Conservation (phyloP, 2,329 filamentous ascomycete species). For the Trichoderma oligosporum region DNA sequence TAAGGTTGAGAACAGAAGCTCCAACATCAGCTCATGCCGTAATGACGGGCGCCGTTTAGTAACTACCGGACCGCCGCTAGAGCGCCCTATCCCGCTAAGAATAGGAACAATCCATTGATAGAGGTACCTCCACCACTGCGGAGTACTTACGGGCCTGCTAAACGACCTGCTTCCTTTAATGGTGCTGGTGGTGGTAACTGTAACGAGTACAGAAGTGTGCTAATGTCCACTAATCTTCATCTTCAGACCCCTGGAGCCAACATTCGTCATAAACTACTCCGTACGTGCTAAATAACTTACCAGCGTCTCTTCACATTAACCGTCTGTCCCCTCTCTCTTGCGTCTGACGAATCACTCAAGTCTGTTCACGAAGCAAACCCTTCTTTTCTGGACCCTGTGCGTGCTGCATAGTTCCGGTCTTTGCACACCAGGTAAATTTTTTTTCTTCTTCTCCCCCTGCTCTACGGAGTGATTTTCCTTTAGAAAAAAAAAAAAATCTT, state of each 20-base stretch:
- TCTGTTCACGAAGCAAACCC: background rate
- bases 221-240: background rate
- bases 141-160: too few species aligned
- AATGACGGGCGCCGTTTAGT: constrained; percentile 2
- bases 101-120: background rate
- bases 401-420: constrained; percentile 14
- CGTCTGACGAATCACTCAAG: constrained; percentile 16
- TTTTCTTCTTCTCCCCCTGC: background rate
- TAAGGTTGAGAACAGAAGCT: background rate
- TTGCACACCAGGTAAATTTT: constrained; percentile 13
- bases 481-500: background rate
- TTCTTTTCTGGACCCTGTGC: constrained; percentile 16
- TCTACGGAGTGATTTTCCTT: background rate
- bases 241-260: background rate
- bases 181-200: background rate
- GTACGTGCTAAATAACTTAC: constrained; percentile 13
- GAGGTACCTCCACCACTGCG: background rate
- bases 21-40: constrained; percentile 4
- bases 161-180: background rate
- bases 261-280: constrained; percentile 10
- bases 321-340: constrained; percentile 13
- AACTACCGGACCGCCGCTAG: constrained; percentile 12
- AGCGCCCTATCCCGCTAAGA: constrained; percentile 8
- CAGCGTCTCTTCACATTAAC: constrained; percentile 14
- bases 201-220: background rate